Evolutionary conservation across 352 stramenopile species (phyloP).

Genomic region (Phytophthora syringae): DNA sequence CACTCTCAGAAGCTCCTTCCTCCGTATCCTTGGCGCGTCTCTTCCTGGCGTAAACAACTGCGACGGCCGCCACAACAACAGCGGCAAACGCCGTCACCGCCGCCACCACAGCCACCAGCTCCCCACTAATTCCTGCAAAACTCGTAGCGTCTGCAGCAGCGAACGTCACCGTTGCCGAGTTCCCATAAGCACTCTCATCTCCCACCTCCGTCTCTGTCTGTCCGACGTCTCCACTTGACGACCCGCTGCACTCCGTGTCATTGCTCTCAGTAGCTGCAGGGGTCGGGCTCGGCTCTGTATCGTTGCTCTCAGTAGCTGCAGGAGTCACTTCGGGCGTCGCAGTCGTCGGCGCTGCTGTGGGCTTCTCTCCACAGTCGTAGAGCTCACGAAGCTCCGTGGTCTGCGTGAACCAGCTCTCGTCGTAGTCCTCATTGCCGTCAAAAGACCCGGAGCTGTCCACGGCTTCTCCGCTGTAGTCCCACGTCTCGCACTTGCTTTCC

Average conservation of each 20-base stretch:
- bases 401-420: constrained; percentile 43
- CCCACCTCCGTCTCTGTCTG: constrained; percentile 14
- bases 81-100: constrained; percentile 27
- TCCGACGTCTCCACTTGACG: constrained; percentile 6
- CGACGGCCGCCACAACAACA: constrained; percentile 22
- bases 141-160: constrained; percentile 10
- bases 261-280: not conserved
- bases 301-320: constrained; percentile 11
- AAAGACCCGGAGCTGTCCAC: constrained; percentile 26
- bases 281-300: constrained; percentile 10
- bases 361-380: constrained; percentile 29
- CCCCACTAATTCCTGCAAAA: constrained; percentile 14
- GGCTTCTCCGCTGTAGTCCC: constrained; percentile 39
- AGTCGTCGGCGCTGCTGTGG: constrained; percentile 38
- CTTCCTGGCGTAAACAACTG: constrained; percentile 29
- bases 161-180: constrained; percentile 14
- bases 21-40: constrained; percentile 15
- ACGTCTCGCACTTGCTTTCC: constrained; percentile 34
- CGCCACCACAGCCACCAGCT: constrained; percentile 20
- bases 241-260: constrained; percentile 15
- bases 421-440: constrained; percentile 32
- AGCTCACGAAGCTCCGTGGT: constrained; percentile 33
- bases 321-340: constrained; percentile 19
- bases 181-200: constrained; percentile 13
- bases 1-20: not conserved